phyloP scores from a whole-genome alignment of 108 stramenopile species.

The Cyclotella atomus region DNA sequence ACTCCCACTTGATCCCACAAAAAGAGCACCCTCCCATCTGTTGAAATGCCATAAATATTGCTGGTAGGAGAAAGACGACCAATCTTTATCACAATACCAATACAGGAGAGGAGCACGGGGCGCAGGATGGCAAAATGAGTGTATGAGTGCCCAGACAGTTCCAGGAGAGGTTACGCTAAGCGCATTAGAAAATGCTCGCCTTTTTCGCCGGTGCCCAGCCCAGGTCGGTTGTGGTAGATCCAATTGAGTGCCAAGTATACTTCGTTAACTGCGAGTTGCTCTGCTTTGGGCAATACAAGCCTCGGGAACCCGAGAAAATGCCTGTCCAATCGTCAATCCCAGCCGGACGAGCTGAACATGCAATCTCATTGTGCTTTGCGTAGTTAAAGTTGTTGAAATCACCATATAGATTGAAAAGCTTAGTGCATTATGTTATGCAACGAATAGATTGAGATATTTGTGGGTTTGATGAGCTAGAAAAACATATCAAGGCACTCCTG shows the following conservation, averaged over 20 bases:
- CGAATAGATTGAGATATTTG: too few relatives aligned
- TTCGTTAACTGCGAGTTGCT: neutral
- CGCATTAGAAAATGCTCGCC: neutral
- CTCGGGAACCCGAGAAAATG: neutral
- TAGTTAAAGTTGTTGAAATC: conserved; percentile 1
- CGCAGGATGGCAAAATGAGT: too few relatives aligned
- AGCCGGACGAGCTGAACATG: neutral
- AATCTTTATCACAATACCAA: too few relatives aligned
- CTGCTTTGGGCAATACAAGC: neutral
- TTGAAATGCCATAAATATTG: conserved; percentile 8
- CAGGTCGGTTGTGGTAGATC: neutral
- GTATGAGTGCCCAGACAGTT: too few relatives aligned
- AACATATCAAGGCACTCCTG: neutral
- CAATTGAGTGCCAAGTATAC: conserved; percentile 1
- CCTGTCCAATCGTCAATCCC: neutral
- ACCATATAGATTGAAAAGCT: conserved; percentile 7
- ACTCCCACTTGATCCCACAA: conserved; percentile 4
- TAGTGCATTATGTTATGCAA: too few relatives aligned
- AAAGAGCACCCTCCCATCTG: neutral
- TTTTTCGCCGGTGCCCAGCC: neutral
- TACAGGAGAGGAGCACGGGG: too few relatives aligned
- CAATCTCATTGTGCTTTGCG: conserved; percentile 2
- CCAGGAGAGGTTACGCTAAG: too few relatives aligned
- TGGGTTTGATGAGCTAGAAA: too few relatives aligned
- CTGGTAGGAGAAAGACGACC: neutral